Conservation (phyloP, 441 rosid genomes). For the Manihot esculenta region DNA sequence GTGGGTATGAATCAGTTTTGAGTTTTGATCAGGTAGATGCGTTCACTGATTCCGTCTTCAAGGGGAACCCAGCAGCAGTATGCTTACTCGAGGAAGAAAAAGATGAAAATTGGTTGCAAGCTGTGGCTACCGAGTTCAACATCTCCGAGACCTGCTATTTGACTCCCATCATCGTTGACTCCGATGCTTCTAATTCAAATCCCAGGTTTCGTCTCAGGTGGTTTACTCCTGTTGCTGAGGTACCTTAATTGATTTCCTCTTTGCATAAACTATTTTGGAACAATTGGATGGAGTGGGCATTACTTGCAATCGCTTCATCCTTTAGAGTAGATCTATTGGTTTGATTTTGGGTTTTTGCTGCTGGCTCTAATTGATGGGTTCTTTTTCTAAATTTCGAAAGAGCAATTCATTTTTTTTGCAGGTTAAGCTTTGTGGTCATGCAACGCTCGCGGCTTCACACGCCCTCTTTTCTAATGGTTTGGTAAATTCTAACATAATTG, state of each 20-base stretch:
- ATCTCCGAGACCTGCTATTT: conserved; percentile 63
- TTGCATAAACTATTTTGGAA: background rate
- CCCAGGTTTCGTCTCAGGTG: conserved; percentile 68
- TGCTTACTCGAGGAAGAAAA: conserved; percentile 57
- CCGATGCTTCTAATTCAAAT: conserved; percentile 15
- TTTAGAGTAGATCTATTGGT: background rate
- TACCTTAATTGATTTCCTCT: conserved; percentile 15
- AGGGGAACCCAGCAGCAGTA: conserved; percentile 83
- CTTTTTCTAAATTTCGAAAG: background rate
- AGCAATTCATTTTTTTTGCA: conserved; percentile 23
- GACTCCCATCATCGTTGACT: conserved; percentile 30
- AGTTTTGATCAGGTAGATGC: conserved; percentile 57
- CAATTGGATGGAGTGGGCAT: too few species aligned
- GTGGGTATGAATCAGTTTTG: background rate
- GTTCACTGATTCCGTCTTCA: conserved; percentile 66
- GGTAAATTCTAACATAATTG: conserved; percentile 52
- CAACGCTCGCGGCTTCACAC: conserved; percentile 79
- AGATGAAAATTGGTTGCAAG: conserved; percentile 66
- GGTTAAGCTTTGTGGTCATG: conserved; percentile 81
- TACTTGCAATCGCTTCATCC: background rate
- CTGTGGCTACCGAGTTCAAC: conserved; percentile 71
- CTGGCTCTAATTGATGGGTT: too few species aligned
- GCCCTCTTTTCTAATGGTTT: conserved; percentile 51
- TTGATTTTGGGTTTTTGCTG: background rate
- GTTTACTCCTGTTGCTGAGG: conserved; percentile 78